phyloP scores from a whole-genome alignment of 1,284 basidiomycete species.

The Fomitiporia mediterranea region DNA sequence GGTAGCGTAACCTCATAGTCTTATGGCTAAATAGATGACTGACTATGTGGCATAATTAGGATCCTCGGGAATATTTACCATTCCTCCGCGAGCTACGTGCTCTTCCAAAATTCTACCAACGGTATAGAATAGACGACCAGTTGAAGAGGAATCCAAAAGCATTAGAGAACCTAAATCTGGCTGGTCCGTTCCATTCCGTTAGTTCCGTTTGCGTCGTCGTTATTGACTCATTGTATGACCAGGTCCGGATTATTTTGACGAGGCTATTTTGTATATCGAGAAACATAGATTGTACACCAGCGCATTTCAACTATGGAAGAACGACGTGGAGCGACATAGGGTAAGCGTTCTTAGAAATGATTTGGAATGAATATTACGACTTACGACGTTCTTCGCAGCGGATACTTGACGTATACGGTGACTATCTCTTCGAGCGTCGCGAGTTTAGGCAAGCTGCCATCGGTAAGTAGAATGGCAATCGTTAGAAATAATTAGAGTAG shows the following conservation, averaged over 20 bases:
- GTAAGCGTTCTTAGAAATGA: conserved; percentile 34
- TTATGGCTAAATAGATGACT: background rate
- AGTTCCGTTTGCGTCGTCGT: background rate
- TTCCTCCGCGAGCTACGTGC: conserved; percentile 89
- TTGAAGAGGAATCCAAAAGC: conserved; percentile 77
- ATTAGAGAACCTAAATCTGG: conserved; percentile 67
- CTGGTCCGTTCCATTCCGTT: conserved; percentile 43
- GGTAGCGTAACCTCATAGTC: conserved; percentile 38
- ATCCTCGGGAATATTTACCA: conserved; percentile 96
- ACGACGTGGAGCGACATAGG: conserved; percentile 51
- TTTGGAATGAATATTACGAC: background rate
- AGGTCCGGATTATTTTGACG: conserved; percentile 68
- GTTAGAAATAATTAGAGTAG: background rate
- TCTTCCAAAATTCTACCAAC: conserved; percentile 79
- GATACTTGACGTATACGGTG: conserved; percentile 80
- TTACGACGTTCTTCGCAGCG: conserved; percentile 30
- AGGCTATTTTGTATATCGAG: conserved; percentile 78
- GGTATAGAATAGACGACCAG: conserved; percentile 92
- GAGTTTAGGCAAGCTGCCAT: conserved; percentile 83
- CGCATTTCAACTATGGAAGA: conserved; percentile 72
- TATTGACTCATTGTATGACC: background rate
- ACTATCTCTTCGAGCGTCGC: conserved; percentile 81
- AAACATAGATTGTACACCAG: conserved; percentile 73
- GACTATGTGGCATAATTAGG: conserved; percentile 43
- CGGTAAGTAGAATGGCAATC: conserved; percentile 40